These are phyloP conservation scores for Cordyceps cicadae DNA, from an alignment of 2,329 filamentous ascomycete species.

Conservation along the genomic window DNA sequence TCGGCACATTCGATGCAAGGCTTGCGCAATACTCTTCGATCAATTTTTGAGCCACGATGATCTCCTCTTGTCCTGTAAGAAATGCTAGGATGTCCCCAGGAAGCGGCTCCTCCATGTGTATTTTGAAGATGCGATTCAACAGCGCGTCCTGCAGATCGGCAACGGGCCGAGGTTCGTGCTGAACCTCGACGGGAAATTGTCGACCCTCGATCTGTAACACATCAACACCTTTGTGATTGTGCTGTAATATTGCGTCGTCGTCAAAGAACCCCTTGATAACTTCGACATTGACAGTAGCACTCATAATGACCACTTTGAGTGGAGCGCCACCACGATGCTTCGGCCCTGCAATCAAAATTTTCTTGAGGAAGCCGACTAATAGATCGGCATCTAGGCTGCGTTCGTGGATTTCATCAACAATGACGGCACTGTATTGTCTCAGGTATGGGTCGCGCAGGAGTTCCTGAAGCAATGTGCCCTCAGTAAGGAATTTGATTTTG, in stretches of 20 bases:
- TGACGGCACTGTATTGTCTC: slow-evolving; percentile 75
- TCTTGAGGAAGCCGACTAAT: slow-evolving; percentile 77
- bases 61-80: slow-evolving; percentile 85
- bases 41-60: slow-evolving; percentile 70
- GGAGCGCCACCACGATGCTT: slow-evolving; percentile 61
- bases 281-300: slow-evolving; percentile 86
- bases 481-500: slow-evolving; percentile 86
- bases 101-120: slow-evolving; percentile 81
- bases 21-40: slow-evolving; percentile 71
- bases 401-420: slow-evolving; percentile 97
- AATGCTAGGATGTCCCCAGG: slow-evolving; percentile 93
- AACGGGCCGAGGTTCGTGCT: slow-evolving; percentile 66
- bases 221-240: slow-evolving; percentile 22
- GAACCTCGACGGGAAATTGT: slow-evolving; percentile 73
- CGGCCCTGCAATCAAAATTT: slow-evolving; percentile 56
- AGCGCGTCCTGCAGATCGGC: slow-evolving; percentile 76
- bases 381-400: slow-evolving; percentile 90
- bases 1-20: slow-evolving; percentile 67
- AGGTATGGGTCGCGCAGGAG: slow-evolving; percentile 78
- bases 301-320: slow-evolving; percentile 92
- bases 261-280: slow-evolving; percentile 69
- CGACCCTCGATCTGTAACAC: slow-evolving; percentile 70
- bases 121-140: slow-evolving; percentile 72
- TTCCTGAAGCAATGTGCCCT: slow-evolving; percentile 93
- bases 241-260: slow-evolving; percentile 15